Percentiles rank a stretch among this genome's conserved stretches.
Conservation (phyloP, 768 basidiomycete genomes). For the Suillus weaverae region DNA sequence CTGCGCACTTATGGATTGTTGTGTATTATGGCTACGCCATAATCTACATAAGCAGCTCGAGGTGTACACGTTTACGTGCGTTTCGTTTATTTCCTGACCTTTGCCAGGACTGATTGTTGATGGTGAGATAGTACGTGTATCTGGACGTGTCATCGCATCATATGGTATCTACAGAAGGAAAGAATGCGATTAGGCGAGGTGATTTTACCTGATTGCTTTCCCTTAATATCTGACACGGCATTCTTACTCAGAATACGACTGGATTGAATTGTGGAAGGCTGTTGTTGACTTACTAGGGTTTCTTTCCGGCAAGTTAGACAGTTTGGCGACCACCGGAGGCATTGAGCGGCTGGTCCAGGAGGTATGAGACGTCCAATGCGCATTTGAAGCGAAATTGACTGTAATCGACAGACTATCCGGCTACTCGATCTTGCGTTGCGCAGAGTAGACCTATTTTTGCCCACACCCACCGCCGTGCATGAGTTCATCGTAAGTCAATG, state of each 20-base stretch:
- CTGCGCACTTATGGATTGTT: conserved; percentile 66
- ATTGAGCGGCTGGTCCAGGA: conserved; percentile 54
- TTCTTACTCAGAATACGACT: conserved; percentile 53
- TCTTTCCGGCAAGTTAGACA: conserved; percentile 53
- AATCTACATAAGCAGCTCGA: conserved; percentile 66
- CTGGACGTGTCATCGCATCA: conserved; percentile 50
- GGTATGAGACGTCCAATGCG: conserved; percentile 35
- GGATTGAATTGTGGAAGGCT: conserved; percentile 65
- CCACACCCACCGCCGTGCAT: conserved; percentile 54
- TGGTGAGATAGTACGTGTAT: conserved; percentile 49
- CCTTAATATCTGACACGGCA: conserved; percentile 2
- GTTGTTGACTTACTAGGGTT: conserved; percentile 57
- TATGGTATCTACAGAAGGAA: conserved; percentile 58
- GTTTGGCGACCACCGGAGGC: conserved; percentile 50
- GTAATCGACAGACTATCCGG: conserved; percentile 42
- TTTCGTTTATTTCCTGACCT: neutral
- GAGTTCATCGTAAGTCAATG: conserved; percentile 56
- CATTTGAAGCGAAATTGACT: neutral
- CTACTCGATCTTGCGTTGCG: conserved; percentile 53
- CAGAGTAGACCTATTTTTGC: conserved; percentile 54
- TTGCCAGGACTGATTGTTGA: neutral
- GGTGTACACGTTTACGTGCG: conserved; percentile 56
- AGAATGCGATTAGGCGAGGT: conserved; percentile 54
- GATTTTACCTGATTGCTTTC: neutral
- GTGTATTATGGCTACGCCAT: conserved; percentile 68